phyloP scores from a whole-genome alignment of 805 yeast genomes.

The Yarrowia sp. region DNA sequence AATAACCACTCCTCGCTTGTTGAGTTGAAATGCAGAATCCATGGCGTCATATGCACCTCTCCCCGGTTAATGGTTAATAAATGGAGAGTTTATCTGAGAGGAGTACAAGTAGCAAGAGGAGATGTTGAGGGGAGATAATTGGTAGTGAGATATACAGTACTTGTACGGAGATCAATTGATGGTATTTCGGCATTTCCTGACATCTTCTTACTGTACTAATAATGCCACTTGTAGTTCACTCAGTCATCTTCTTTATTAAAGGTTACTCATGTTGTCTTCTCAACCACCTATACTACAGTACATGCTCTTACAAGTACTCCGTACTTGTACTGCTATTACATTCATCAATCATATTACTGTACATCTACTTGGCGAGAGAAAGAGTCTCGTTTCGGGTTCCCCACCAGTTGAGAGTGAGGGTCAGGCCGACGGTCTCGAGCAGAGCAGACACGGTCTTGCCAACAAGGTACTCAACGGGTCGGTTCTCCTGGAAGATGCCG shows the following conservation, averaged over 20 bases:
- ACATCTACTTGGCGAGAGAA: slow-evolving; percentile 33
- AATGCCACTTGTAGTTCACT: too few relatives aligned
- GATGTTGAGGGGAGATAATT: too few relatives aligned
- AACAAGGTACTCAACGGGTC: slow-evolving; percentile 50
- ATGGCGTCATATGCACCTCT: slow-evolving; percentile 21
- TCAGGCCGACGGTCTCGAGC: slow-evolving; percentile 54
- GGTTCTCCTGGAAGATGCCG: slow-evolving; percentile 49
- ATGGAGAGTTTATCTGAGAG: too few relatives aligned
- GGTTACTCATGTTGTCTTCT: too few relatives aligned
- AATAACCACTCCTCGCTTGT: not conserved
- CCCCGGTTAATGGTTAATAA: not conserved
- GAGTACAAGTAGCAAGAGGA: too few relatives aligned
- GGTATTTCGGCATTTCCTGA: too few relatives aligned
- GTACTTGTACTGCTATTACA: too few relatives aligned
- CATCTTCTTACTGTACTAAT: too few relatives aligned
- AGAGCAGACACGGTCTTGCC: slow-evolving; percentile 49
- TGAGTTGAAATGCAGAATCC: not conserved
- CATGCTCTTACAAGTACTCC: not conserved
- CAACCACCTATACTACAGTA: not conserved
- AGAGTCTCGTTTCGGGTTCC: slow-evolving; percentile 45
- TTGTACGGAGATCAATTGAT: too few relatives aligned
- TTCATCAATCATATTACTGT: slow-evolving; percentile 18
- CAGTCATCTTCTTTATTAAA: too few relatives aligned
- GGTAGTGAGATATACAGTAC: too few relatives aligned
- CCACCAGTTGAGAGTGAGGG: slow-evolving; percentile 53